Evolutionary conservation across 139 green algal genomes (phyloP), one percentile per base, ranked within the genome.

Genomic region (Marvania coccoides): DNA sequence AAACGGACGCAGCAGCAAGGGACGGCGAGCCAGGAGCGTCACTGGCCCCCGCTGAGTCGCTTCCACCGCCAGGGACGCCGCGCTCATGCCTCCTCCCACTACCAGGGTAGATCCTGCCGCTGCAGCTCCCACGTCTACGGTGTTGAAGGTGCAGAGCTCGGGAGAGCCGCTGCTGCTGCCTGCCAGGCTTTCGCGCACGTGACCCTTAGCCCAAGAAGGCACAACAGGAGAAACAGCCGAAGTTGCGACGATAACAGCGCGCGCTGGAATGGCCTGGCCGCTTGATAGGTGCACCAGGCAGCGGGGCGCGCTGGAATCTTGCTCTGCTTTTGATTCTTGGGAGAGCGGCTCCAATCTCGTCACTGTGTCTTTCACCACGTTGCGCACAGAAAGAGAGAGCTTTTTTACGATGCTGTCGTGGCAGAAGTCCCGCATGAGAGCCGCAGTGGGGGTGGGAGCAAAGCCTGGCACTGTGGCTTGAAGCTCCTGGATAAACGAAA

Each of bases 11-110:
- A 39, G 57, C 37, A 10, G 14, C 6, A 77, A 40, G 1, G 38
- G 39, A 47, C 71, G 61, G 56, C 63, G 14, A 13, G 5, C 1
- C 3, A 48, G 15, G 8, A 48, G 31, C 9, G 3, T 58, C 6
- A 77, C 62, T 1, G 70, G 61, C 7, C 62, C 70, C 2, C 42
- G 56, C 29, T 59, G 42, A 0, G 63, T 45, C 12, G 71, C 71
- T 6, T 61, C 48, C 14, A 47, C 33, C 34, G 63, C 71, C 42
- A 77, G 65, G 26, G 53, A 28, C 0, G 53, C 63, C 9, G 63
- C 42, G 5, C 26, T 69, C 63, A 69, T 73, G 42, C 71, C 71
- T 28, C 71, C 71, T n/a, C 71, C 71, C 4, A 77, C 34, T 2
- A 77, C 38, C 31, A 63, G n/a, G n/a, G n/a, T n/a, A n/a, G n/a